Conservation (phyloP, 2,329 filamentous ascomycete genomes). For the Calonectria multiphialidica region DNA sequence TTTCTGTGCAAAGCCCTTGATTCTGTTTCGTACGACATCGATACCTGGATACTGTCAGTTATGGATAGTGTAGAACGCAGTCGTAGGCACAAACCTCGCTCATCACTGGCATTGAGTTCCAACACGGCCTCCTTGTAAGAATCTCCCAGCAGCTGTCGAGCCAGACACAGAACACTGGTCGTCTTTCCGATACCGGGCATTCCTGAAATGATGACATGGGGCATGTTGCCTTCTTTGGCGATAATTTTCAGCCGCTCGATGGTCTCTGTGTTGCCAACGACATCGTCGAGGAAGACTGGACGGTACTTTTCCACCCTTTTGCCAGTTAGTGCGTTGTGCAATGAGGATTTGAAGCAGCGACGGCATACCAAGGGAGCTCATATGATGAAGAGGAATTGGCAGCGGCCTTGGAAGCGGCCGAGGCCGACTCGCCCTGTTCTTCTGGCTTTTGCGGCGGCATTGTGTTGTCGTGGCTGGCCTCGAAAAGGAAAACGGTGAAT, state of each 20-base stretch:
- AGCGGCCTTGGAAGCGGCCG: slow-evolving; percentile 68
- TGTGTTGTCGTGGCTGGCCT: slow-evolving; percentile 32
- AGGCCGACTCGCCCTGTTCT: slow-evolving; percentile 72
- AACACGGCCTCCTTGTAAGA: slow-evolving; percentile 97
- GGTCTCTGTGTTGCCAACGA: slow-evolving; percentile 97
- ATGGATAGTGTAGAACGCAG: background rate
- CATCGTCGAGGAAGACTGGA: slow-evolving; percentile 93
- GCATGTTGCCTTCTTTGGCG: slow-evolving; percentile 98
- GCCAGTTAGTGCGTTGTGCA: slow-evolving; percentile 33
- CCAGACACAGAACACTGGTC: slow-evolving; percentile 92
- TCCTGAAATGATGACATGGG: slow-evolving; percentile 98
- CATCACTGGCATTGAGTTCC: slow-evolving; percentile 96
- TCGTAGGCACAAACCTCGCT: slow-evolving; percentile 73
- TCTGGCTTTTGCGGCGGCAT: slow-evolving; percentile 66
- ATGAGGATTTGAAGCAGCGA: background rate
- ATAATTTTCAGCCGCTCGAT: slow-evolving; percentile 98
- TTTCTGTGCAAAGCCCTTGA: slow-evolving; percentile 99
- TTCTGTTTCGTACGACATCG: slow-evolving; percentile 95
- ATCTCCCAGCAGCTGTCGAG: slow-evolving; percentile 90
- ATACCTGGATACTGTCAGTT: slow-evolving; percentile 70
- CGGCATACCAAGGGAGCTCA: slow-evolving; percentile 81
- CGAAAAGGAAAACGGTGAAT: slow-evolving; percentile 36
- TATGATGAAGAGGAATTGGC: slow-evolving; percentile 69
- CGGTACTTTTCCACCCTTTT: slow-evolving; percentile 97
- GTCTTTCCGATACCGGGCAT: slow-evolving; percentile 99